Evolutionary conservation across 1,139 yeast genomes (phyloP), one percentile per base, ranked within the genome.

Genomic region (Yamadazyma siamensis): DNA sequence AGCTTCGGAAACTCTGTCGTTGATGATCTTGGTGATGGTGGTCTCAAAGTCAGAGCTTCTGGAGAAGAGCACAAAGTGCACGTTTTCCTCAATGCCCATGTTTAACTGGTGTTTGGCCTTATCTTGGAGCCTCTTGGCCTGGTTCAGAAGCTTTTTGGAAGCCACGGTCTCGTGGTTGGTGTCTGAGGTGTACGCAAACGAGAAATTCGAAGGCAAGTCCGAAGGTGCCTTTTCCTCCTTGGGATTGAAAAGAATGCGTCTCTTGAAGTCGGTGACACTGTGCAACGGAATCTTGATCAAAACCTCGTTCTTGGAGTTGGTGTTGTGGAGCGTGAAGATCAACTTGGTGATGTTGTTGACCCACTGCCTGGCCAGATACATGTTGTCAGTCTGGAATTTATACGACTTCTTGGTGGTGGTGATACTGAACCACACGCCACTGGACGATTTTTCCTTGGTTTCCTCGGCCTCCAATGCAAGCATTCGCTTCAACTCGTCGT

Each of bases 311-410:
- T 80, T 81, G 23, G 71, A 65, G 50, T 85, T 84, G 29, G 84
- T 66, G 30, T 82, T 72, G 6, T 88, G 69, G 21, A 59, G 43
- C 35, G 59, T 62, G 54, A 89, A 89, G 3, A 86, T 77, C 35
- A 82, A 80, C 47, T 84, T 85, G 40, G 85, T 84, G 28, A 89
- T 58, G 12, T 74, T 64, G 36, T 80, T 80, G 28, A 77, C 81
- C 97, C 97, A 89, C 24, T 78, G 75, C 35, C 83, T 68, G 0
- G 96, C 96, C 5, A 80, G 65, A 39, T 70, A 76, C 13, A 75
- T 59, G 24, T 82, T 79, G 46, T 88, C 96, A 1, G 95, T 83
- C 39, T 72, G 72, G 46, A 89, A 82, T 27, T 67, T 66, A 51
- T 81, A 81, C 0, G 75, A 70, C 40, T 77, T 75, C 25, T 69